Evolutionary conservation across 768 basidiomycete genomes (phyloP), one percentile per base, ranked within the genome.

Genomic region (Tricholoma matsutake): DNA sequence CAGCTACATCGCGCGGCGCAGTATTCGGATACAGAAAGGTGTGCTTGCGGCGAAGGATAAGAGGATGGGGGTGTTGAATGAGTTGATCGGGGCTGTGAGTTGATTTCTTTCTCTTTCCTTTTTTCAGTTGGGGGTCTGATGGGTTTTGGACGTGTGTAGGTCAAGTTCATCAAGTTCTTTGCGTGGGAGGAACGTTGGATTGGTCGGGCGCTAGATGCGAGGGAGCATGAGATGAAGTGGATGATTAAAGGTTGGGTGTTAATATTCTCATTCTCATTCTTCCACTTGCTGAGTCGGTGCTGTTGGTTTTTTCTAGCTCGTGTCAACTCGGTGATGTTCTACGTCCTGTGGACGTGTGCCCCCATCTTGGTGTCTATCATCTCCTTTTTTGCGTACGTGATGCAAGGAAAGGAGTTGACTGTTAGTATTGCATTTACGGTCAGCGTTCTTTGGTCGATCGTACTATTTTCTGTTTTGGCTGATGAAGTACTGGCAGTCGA

Each of bases 361-460:
- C 94, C 94, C 0, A 87, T 94, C 53, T 71, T 91, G 11, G 85
- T 96, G 16, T 92, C 92, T 1, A 81, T 94, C 59, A 81, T 91
- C 14, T 86, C 90, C 1, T 96, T 96, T 81, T 79, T 85, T 67
- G 80, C 79, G 18, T 94, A 85, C 62, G 85, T 95, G 28, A 74
- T 85, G 63, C 84, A 82, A 64, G 89, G 91, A 0, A 83, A 92
- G 51, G 76, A 91, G 69, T 71, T 98, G 52, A 89, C 92, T 0
- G 80, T 95, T 54, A 80, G 88, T 8, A 81, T 86, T 16, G 95
- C 96, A 0, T 96, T 96, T 69, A 96, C 95, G 47, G 88, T 88
- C 45, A 31, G 29, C 6, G 28, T 55, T 18, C 6, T 11, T 43
- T 43, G 13, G 6, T 43, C 0, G 8, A 1, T 43, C 1, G 7